phyloP scores from a whole-genome alignment of 345 rosid species.

The Pistacia vera region DNA sequence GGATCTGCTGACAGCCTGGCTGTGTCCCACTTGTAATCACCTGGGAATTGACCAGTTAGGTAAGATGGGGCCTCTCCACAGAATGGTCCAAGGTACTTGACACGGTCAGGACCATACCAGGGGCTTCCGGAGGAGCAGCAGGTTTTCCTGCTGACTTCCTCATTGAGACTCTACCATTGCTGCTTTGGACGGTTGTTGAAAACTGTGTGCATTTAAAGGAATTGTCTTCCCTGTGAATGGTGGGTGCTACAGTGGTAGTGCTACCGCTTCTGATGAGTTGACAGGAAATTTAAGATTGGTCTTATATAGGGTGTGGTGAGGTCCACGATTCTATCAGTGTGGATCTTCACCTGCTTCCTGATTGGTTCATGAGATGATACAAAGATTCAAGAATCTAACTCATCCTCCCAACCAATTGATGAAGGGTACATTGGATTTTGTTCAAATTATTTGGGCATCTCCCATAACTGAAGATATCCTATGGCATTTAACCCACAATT shows the following conservation, averaged over 20 bases:
- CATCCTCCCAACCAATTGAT: slow-evolving; percentile 4
- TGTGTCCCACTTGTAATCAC: slow-evolving; percentile 66
- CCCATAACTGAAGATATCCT: not conserved
- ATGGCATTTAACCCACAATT: too few relatives aligned
- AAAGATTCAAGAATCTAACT: slow-evolving; percentile 5
- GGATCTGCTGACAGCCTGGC: slow-evolving; percentile 60
- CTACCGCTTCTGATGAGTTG: too few relatives aligned
- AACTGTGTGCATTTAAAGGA: slow-evolving; percentile 19
- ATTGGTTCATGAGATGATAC: slow-evolving; percentile 22
- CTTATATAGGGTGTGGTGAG: slow-evolving; percentile 23
- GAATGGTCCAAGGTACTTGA: slow-evolving; percentile 52
- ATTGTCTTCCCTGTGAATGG: slow-evolving; percentile 33
- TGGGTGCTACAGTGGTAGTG: too few relatives aligned
- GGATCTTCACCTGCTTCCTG: slow-evolving; percentile 22
- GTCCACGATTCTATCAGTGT: slow-evolving; percentile 36
- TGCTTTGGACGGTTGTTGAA: not conserved
- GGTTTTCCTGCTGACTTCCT: slow-evolving; percentile 36
- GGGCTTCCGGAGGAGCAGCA: slow-evolving; percentile 49
- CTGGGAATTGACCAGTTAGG: slow-evolving; percentile 49
- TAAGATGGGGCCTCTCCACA: slow-evolving; percentile 48
- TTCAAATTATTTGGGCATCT: not conserved
- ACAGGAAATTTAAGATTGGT: not conserved
- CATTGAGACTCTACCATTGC: slow-evolving; percentile 29
- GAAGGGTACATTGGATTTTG: slow-evolving; percentile 8
- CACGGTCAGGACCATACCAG: slow-evolving; percentile 50